phyloP scores from a whole-genome alignment of 257 asterid genomes.

The Cinchona pubescens region DNA sequence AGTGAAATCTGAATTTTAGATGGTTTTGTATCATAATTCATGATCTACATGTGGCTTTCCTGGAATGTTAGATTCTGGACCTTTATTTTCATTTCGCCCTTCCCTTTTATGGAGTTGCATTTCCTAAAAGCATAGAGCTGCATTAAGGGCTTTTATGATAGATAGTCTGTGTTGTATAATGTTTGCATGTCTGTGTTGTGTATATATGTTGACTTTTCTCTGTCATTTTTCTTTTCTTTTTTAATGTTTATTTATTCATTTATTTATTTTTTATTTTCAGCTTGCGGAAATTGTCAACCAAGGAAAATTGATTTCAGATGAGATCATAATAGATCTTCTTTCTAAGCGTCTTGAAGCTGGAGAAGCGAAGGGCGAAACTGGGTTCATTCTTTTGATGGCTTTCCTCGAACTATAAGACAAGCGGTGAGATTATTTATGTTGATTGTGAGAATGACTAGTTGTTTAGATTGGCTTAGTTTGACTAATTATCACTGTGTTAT shows the following conservation, averaged over 20 bases:
- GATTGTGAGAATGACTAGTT: neutral
- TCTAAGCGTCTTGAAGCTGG: slow-evolving; percentile 85
- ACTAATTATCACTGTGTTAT: neutral
- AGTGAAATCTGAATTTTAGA: neutral
- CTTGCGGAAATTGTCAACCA: slow-evolving; percentile 79
- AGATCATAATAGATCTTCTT: slow-evolving; percentile 71
- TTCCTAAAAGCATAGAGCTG: neutral
- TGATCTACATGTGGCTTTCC: neutral
- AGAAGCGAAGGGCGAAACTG: slow-evolving; percentile 75
- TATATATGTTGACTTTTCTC: neutral
- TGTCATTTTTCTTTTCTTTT: slow-evolving; percentile 18
- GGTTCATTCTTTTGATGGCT: slow-evolving; percentile 96
- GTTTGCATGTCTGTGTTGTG: neutral
- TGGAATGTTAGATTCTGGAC: neutral
- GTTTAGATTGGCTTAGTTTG: slow-evolving; percentile 2
- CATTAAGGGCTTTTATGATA: neutral
- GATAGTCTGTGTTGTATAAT: neutral
- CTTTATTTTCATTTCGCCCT: neutral
- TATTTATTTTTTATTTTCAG: slow-evolving; percentile 52
- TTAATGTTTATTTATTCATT: too few relatives aligned
- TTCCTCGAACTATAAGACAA: slow-evolving; percentile 94
- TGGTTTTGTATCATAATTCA: neutral
- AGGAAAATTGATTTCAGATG: slow-evolving; percentile 87
- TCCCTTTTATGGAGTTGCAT: neutral
- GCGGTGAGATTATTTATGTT: slow-evolving; percentile 57